Percentiles rank a stretch among this genome's conserved stretches.
Evolutionary conservation across 2,329 filamentous ascomycete genomes (phyloP).

Genomic region (Cadophora malorum): DNA sequence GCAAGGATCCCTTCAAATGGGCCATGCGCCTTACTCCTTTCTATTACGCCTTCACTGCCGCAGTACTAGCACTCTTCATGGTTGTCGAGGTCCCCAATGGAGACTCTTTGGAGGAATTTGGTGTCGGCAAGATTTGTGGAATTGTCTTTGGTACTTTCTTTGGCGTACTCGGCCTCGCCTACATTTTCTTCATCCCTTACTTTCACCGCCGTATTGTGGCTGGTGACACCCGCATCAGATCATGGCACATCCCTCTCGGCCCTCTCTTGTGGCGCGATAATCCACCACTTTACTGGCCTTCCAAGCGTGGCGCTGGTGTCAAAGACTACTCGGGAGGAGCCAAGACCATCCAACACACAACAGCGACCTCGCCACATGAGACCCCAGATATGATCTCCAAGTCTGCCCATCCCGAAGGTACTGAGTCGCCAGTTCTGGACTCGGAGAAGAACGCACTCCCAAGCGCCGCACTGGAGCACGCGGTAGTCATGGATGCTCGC

Average conservation of each 20-base stretch:
- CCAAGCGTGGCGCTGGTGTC: slow-evolving; percentile 36
- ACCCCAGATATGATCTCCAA: too few relatives aligned
- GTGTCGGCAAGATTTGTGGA: slow-evolving; percentile 43
- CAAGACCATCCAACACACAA: neutral
- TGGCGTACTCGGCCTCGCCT: slow-evolving; percentile 33
- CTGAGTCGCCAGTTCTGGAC: too few relatives aligned
- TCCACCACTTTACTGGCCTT: slow-evolving; percentile 38
- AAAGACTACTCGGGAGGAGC: slow-evolving; percentile 25
- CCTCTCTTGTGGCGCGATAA: slow-evolving; percentile 45
- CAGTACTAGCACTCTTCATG: slow-evolving; percentile 38
- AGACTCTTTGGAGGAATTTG: slow-evolving; percentile 45
- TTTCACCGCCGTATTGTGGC: slow-evolving; percentile 42
- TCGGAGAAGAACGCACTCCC: too few relatives aligned
- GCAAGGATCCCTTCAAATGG: slow-evolving; percentile 7
- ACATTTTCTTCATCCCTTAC: slow-evolving; percentile 48
- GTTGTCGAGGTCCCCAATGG: slow-evolving; percentile 33
- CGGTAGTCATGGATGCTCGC: neutral
- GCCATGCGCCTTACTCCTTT: slow-evolving; percentile 42
- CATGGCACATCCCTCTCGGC: slow-evolving; percentile 45
- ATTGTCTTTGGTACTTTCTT: slow-evolving; percentile 41
- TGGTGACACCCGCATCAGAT: slow-evolving; percentile 44
- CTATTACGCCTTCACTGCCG: slow-evolving; percentile 40
- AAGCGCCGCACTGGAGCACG: too few relatives aligned
- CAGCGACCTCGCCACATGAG: too few relatives aligned
- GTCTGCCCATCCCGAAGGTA: too few relatives aligned